Conservation (phyloP, 148 eudicot species). For the Diospyros lotus region DNA sequence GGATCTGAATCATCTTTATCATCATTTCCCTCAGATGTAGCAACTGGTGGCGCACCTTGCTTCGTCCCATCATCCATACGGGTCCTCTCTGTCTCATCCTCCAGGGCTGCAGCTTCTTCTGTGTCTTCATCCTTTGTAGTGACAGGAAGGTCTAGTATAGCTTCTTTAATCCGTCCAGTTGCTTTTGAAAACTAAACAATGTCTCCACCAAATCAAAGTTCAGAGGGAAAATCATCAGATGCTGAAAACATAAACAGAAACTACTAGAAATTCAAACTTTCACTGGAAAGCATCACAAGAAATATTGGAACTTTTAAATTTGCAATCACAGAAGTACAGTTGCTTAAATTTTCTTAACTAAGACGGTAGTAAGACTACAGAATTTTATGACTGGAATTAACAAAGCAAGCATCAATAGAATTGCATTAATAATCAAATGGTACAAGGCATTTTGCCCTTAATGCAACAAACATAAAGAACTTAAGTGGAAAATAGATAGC, state of each 20-base stretch:
- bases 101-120: conserved; percentile 74
- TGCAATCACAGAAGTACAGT: not conserved
- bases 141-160: conserved; percentile 65
- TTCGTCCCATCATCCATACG: conserved; percentile 22
- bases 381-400: not conserved
- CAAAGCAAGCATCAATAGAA: not conserved
- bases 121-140: conserved; percentile 77
- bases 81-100: conserved; percentile 34
- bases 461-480: too few relatives aligned
- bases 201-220: not conserved
- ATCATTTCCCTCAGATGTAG: conserved; percentile 25
- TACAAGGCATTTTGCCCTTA: too few relatives aligned
- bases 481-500: too few relatives aligned
- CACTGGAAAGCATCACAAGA: not conserved
- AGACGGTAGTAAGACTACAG: not conserved
- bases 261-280: not conserved
- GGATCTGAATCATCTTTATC: conserved; percentile 67
- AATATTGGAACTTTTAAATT: not conserved
- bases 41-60: conserved; percentile 30
- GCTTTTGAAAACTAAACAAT: conserved; percentile 79
- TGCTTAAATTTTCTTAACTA: not conserved
- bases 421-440: not conserved
- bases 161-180: conserved; percentile 64
- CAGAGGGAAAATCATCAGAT: not conserved
- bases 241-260: not conserved